Conservation (phyloP, 495 filamentous ascomycete species). For the Penicillium diatomitis region DNA sequence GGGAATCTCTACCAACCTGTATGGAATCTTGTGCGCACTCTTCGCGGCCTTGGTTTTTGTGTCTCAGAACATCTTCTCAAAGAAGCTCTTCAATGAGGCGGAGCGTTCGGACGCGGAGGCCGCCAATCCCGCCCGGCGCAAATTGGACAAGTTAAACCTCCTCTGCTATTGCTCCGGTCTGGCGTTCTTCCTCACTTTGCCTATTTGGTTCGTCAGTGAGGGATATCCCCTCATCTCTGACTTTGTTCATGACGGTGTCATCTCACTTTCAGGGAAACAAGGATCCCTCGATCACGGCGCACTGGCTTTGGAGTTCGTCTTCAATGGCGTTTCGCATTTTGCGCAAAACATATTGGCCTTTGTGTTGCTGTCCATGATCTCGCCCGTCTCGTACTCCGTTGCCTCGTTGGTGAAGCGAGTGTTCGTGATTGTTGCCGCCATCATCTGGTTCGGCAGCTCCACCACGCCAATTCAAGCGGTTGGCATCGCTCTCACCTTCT, state of each 20-base stretch:
- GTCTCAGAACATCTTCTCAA: slow-evolving; percentile 97
- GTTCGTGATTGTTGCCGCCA: slow-evolving; percentile 90
- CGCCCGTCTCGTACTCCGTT: slow-evolving; percentile 94
- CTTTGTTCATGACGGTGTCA: slow-evolving; percentile 44
- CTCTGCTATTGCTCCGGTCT: slow-evolving; percentile 92
- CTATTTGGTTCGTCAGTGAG: slow-evolving; percentile 89
- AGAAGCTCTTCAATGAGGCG: slow-evolving; percentile 96
- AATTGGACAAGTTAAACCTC: slow-evolving; percentile 93
- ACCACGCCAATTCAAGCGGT: slow-evolving; percentile 75
- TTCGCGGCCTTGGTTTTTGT: slow-evolving; percentile 88
- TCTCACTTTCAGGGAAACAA: slow-evolving; percentile 58
- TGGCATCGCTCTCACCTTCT: slow-evolving; percentile 81
- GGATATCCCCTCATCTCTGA: slow-evolving; percentile 56
- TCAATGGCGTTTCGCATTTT: slow-evolving; percentile 97
- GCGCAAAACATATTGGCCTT: slow-evolving; percentile 94
- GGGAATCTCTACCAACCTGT: slow-evolving; percentile 75
- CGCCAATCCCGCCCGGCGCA: slow-evolving; percentile 45
- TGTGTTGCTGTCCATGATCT: slow-evolving; percentile 79
- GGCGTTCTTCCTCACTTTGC: slow-evolving; percentile 82
- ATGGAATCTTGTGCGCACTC: slow-evolving; percentile 81
- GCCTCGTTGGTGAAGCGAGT: slow-evolving; percentile 93
- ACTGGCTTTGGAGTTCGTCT: slow-evolving; percentile 76
- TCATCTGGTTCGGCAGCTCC: slow-evolving; percentile 88
- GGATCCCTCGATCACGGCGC: slow-evolving; percentile 69
- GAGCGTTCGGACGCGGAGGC: slow-evolving; percentile 69